Percentiles rank a stretch among this genome's conserved stretches.
Evolutionary conservation across 305 asterid species (phyloP).

Genomic region (Fraxinus velutina): DNA sequence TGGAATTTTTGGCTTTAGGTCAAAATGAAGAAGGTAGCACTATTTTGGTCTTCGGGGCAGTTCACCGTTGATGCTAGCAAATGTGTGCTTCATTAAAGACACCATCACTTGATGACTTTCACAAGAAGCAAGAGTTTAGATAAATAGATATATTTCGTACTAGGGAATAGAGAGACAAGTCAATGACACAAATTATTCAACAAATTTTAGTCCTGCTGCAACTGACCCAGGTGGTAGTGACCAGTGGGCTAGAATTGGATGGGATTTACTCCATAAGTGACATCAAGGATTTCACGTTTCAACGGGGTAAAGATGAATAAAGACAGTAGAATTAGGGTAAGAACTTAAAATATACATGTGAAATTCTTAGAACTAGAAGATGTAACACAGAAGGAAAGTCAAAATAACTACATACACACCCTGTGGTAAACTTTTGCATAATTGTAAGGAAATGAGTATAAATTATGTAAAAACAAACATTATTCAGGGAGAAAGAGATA

Average conservation of each 20-base stretch:
- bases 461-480: neutral
- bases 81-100: neutral
- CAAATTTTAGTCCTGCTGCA: neutral
- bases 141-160: neutral
- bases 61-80: neutral
- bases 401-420: neutral
- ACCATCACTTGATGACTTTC: neutral
- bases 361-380: neutral
- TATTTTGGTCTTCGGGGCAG: neutral
- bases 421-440: neutral
- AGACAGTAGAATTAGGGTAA: neutral
- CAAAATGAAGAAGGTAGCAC: neutral
- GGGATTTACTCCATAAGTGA: neutral
- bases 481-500: neutral
- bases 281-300: neutral
- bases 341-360: neutral
- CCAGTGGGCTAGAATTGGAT: neutral
- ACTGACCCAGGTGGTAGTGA: neutral
- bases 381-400: neutral
- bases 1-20: neutral
- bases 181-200: neutral
- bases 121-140: neutral
- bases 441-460: neutral
- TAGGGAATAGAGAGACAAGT: neutral
- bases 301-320: neutral